These are phyloP conservation scores for Haematococcus lacustris DNA, from an alignment of 139 green algal genomes.

Conservation along the genomic window DNA sequence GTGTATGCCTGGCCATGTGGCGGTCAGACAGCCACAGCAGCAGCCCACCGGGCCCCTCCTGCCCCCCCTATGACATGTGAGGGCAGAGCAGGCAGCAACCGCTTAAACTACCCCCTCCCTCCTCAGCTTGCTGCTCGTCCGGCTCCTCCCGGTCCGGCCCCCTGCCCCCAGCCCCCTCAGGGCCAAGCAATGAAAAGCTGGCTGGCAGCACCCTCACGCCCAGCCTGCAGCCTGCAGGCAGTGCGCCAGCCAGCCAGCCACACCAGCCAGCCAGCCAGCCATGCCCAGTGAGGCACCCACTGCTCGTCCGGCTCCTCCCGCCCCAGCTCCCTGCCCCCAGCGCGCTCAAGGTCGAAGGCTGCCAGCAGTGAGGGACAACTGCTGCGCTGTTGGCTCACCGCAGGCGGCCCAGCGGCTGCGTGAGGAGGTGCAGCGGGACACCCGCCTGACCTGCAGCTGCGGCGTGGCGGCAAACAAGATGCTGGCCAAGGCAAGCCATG, in stretches of 20 bases:
- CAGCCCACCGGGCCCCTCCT: background rate
- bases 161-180: too few species aligned
- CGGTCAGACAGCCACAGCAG: background rate
- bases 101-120: too few species aligned
- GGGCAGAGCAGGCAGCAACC: too few species aligned
- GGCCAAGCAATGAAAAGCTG: too few species aligned
- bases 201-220: too few species aligned
- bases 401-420: slow-evolving; percentile 58
- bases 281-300: background rate
- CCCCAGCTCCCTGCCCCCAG: background rate
- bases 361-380: background rate
- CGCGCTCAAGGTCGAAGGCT: background rate
- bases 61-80: too few species aligned
- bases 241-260: too few species aligned
- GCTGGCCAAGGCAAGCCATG: slow-evolving; percentile 74
- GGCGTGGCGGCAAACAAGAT: slow-evolving; percentile 74
- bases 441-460: slow-evolving; percentile 60
- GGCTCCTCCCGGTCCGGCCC: too few species aligned
- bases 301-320: background rate
- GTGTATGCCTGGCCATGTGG: background rate
- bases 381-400: background rate
- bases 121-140: too few species aligned
- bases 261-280: background rate
- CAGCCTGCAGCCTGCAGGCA: too few species aligned
- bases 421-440: slow-evolving; percentile 34